Evolutionary conservation across 2,329 filamentous ascomycete genomes (phyloP).

Genomic region (Trichoderma sp.): DNA sequence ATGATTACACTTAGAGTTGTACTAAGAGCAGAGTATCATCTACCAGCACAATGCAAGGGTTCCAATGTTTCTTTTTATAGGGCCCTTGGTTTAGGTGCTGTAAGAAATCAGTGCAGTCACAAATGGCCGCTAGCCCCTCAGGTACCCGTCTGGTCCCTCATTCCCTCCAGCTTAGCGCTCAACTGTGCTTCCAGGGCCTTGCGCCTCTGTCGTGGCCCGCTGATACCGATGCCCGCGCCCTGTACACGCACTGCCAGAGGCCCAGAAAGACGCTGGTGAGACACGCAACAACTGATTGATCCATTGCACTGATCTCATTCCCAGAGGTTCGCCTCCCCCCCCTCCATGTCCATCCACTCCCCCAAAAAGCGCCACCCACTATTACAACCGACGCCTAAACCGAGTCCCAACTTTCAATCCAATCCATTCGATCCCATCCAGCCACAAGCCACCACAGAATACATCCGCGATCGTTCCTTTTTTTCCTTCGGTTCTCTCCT

Average conservation of each 20-base stretch:
- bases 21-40: no score
- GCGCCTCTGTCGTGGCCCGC: conserved; percentile 12
- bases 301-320: background rate
- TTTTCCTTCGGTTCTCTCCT: background rate
- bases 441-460: conserved; percentile 12
- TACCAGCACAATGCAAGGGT: background rate
- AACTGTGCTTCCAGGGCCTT: conserved; percentile 10
- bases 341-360: background rate
- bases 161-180: conserved; percentile 1
- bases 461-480: conserved; percentile 14
- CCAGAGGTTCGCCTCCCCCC: background rate
- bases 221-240: conserved; percentile 8
- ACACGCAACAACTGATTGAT: background rate
- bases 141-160: conserved; percentile 1
- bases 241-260: background rate
- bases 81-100: background rate
- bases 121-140: conserved; percentile 8
- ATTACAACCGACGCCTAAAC: background rate
- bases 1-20: no score
- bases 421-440: background rate
- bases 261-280: conserved; percentile 4
- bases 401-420: background rate
- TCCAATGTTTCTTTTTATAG: background rate
- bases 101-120: background rate
- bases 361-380: conserved; percentile 1